Conservation (phyloP, 1,284 basidiomycete species). For the Fomitopsis schrenkii region DNA sequence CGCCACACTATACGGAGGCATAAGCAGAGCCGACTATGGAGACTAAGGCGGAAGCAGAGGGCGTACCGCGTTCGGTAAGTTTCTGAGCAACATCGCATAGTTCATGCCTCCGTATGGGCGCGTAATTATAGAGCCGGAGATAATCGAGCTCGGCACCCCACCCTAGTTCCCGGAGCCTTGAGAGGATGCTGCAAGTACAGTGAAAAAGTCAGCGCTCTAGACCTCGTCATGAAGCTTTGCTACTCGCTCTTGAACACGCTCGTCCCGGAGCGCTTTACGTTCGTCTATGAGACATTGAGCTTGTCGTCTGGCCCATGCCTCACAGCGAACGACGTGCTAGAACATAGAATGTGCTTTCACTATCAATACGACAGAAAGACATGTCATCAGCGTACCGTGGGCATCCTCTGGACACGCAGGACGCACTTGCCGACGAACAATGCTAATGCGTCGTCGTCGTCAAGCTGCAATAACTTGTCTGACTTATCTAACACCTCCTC, state of each 20-base stretch:
- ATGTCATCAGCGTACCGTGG: background rate
- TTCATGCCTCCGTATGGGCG: background rate
- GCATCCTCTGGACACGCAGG: background rate
- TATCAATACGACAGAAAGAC: background rate
- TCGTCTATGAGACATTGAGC: too few species aligned
- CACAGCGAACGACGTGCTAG: background rate
- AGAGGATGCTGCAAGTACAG: background rate
- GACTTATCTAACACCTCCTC: background rate
- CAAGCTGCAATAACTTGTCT: background rate
- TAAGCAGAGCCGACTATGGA: background rate
- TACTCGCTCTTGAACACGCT: background rate
- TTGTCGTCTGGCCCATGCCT: background rate
- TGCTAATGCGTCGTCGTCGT: background rate
- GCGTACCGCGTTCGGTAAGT: background rate
- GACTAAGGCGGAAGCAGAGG: background rate
- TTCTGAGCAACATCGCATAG: background rate
- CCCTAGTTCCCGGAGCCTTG: background rate
- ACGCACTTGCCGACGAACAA: background rate
- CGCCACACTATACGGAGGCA: background rate
- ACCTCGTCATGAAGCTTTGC: too few species aligned
- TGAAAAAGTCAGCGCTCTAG: too few species aligned
- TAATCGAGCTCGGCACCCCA: background rate
- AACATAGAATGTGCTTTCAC: background rate
- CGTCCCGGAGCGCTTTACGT: background rate
- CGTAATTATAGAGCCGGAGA: background rate